These are phyloP conservation scores for Sophora flavescens DNA, from an alignment of 306 rosid genomes.

Conservation along the genomic window DNA sequence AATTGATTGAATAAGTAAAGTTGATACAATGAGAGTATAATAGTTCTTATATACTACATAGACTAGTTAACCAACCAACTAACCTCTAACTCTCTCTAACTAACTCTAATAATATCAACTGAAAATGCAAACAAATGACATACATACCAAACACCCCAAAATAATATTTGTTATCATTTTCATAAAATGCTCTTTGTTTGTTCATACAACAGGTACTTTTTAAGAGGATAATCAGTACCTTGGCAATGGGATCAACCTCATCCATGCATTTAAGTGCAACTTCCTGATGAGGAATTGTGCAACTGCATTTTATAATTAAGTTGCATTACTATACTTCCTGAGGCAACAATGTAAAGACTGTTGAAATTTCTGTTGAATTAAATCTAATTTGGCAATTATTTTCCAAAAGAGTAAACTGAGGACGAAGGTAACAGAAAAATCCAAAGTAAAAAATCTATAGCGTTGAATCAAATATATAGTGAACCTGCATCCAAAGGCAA, in stretches of 20 bases:
- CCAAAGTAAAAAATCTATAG: not conserved
- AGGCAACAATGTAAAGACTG: not conserved
- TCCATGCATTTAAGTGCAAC: constrained; percentile 64
- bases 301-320: constrained; percentile 44
- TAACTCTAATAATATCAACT: too few relatives aligned
- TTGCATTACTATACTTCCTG: not conserved
- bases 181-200: too few relatives aligned
- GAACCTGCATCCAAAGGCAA: constrained; percentile 61
- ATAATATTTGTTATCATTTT: too few relatives aligned
- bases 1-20: too few relatives aligned
- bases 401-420: not conserved
- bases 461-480: not conserved
- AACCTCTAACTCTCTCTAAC: too few relatives aligned
- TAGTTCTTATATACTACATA: too few relatives aligned
- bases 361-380: not conserved
- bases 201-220: not conserved
- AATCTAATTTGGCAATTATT: not conserved
- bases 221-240: constrained; percentile 41
- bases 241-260: constrained; percentile 58
- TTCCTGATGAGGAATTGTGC: constrained; percentile 64
- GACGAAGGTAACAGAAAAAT: not conserved
- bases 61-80: too few relatives aligned
- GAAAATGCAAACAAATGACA: too few relatives aligned
- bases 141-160: too few relatives aligned
- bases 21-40: too few relatives aligned